These are phyloP conservation scores for Xylaria sp. DNA, from an alignment of 2,329 filamentous ascomycete genomes.

Conservation along the genomic window DNA sequence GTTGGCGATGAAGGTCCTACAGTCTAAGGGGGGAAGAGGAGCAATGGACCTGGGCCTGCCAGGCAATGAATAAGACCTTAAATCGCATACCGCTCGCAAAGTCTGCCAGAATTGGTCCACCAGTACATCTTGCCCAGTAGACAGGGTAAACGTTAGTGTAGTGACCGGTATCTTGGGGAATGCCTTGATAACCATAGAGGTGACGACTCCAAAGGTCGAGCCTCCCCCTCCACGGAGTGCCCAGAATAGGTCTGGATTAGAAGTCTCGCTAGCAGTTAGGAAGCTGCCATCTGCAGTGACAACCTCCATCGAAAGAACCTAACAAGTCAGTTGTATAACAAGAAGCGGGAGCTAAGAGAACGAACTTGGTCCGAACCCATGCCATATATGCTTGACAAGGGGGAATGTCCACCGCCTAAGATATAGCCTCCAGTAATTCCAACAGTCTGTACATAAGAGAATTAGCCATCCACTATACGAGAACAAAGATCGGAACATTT, in stretches of 20 bases:
- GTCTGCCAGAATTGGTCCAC: slow-evolving; percentile 49
- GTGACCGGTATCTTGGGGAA: slow-evolving; percentile 50
- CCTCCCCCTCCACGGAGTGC: slow-evolving; percentile 61
- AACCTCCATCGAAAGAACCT: slow-evolving; percentile 60
- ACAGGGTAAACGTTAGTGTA: slow-evolving; percentile 47
- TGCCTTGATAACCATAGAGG: slow-evolving; percentile 53
- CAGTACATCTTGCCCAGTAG: slow-evolving; percentile 44
- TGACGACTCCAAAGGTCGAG: slow-evolving; percentile 59
- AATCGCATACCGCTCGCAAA: slow-evolving; percentile 39
- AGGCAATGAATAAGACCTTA: slow-evolving; percentile 17
- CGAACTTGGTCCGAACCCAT: slow-evolving; percentile 60
- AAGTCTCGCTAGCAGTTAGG: slow-evolving; percentile 56
- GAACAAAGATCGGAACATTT: slow-evolving; percentile 2
- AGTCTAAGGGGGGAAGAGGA: background rate
- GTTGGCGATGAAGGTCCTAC: background rate
- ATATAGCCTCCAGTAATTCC: slow-evolving; percentile 62
- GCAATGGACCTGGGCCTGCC: background rate
- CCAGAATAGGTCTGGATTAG: slow-evolving; percentile 63
- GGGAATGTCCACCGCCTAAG: slow-evolving; percentile 65
- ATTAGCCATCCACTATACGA: background rate
- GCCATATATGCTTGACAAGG: slow-evolving; percentile 61
- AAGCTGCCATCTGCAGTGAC: slow-evolving; percentile 60
- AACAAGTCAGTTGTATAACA: slow-evolving; percentile 15
- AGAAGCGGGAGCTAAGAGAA: background rate
- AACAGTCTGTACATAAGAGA: slow-evolving; percentile 52